A percentile compares a stretch with the other conserved stretches of the same genome.
phyloP scores from a whole-genome alignment of 257 asterid genomes.

The Solanum appendiculatum region DNA sequence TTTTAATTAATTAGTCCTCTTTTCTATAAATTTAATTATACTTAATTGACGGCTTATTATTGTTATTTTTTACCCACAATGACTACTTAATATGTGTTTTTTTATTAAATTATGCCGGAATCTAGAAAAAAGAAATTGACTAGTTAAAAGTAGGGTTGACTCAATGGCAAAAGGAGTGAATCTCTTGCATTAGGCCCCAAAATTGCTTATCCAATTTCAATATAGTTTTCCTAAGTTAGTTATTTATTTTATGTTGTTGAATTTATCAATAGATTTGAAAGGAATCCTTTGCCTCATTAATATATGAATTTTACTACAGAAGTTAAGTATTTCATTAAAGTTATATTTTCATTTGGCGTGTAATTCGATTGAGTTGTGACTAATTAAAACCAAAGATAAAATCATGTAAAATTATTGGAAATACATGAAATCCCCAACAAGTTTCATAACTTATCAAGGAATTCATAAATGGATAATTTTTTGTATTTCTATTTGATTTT shows the following conservation, averaged over 20 bases:
- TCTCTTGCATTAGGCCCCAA: neutral
- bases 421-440: neutral
- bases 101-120: neutral
- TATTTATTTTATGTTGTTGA: neutral
- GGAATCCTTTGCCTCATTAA: neutral
- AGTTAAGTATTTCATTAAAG: neutral
- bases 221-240: neutral
- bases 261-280: neutral
- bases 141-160: neutral
- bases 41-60: no score
- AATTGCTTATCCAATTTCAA: neutral
- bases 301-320: neutral
- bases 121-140: neutral
- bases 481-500: neutral
- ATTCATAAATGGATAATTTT: neutral
- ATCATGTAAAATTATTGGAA: neutral
- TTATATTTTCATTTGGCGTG: neutral
- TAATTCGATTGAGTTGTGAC: neutral
- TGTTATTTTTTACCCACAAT: neutral
- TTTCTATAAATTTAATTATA: no score
- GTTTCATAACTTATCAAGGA: neutral
- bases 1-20: no score
- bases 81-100: no score
- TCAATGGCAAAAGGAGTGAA: no score
- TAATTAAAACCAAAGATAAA: neutral